A percentile compares a stretch with the other conserved stretches of the same genome.
These are phyloP conservation scores for Stipa capillata DNA, from an alignment of 176 grass and related monocot genomes.

Conservation along the genomic window DNA sequence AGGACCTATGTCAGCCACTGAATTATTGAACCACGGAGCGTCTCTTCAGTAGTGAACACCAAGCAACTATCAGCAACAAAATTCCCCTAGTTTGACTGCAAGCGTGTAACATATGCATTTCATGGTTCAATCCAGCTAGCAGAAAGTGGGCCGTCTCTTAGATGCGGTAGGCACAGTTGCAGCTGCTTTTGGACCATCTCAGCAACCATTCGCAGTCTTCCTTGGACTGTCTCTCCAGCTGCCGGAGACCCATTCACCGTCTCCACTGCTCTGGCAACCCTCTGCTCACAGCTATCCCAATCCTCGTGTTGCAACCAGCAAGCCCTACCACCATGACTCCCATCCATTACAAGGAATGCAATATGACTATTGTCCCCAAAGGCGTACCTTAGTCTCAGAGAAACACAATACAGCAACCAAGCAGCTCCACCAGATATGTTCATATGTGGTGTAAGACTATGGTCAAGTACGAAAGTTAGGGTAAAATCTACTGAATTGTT, in stretches of 20 bases:
- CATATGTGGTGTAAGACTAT: constrained; percentile 46
- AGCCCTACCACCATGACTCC: constrained; percentile 80
- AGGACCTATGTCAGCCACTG: not conserved
- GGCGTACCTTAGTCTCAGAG: constrained; percentile 66
- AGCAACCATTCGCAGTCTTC: constrained; percentile 57
- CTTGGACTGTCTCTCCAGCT: constrained; percentile 50
- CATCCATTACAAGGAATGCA: constrained; percentile 62
- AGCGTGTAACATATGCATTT: constrained; percentile 9
- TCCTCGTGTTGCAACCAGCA: constrained; percentile 62
- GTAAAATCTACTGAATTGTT: constrained; percentile 68
- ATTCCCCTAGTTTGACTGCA: not conserved
- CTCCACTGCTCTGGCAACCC: constrained; percentile 63
- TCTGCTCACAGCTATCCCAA: constrained; percentile 81
- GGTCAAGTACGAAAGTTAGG: constrained; percentile 74
- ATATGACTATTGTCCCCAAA: constrained; percentile 62
- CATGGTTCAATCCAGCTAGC: constrained; percentile 35
- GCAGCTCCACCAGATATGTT: constrained; percentile 76
- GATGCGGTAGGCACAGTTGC: constrained; percentile 52
- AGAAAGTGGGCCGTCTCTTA: constrained; percentile 52
- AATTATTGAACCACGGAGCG: not conserved
- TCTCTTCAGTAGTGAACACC: not conserved
- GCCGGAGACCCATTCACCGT: constrained; percentile 34
- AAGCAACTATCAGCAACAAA: not conserved
- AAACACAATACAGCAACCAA: constrained; percentile 87
- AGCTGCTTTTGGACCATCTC: constrained; percentile 70